Evolutionary conservation across 2,329 filamentous ascomycete genomes (phyloP).

Genomic region (Diplodia sapinea): DNA sequence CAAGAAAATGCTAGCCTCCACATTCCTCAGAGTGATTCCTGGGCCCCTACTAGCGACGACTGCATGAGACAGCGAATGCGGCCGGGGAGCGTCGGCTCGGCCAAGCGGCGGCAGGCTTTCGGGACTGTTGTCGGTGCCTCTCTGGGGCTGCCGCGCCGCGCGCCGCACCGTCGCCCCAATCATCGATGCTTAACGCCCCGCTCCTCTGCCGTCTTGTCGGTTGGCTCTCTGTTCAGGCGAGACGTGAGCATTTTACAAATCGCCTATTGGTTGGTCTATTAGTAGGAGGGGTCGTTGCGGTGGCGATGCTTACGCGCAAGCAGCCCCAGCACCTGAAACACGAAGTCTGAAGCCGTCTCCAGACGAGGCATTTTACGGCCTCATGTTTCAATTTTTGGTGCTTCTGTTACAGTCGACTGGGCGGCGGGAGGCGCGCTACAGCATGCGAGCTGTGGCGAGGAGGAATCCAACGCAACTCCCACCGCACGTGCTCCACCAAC

Average conservation of each 20-base stretch:
- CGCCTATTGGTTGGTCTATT: background rate
- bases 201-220: background rate
- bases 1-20: background rate
- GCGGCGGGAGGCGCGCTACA: constrained; percentile 4
- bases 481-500: constrained; percentile 14
- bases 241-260: constrained; percentile 19
- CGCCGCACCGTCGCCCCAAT: background rate
- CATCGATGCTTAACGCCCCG: background rate
- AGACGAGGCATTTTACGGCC: constrained; percentile 6
- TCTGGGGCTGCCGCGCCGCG: constrained; percentile 4
- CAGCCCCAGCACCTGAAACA: constrained; percentile 17
- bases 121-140: constrained; percentile 21
- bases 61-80: constrained; percentile 4
- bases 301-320: constrained; percentile 28
- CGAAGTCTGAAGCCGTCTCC: constrained; percentile 1
- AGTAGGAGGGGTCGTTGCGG: constrained; percentile 11
- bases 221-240: constrained; percentile 10
- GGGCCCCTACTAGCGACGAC: background rate
- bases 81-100: constrained; percentile 15
- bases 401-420: too few relatives aligned
- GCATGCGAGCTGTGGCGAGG: background rate
- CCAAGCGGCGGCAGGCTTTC: constrained; percentile 13
- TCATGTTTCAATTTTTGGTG: background rate
- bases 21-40: background rate
- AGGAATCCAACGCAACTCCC: background rate